These are phyloP conservation scores for Nephelium lappaceum DNA, from an alignment of 345 rosid species.

Conservation along the genomic window DNA sequence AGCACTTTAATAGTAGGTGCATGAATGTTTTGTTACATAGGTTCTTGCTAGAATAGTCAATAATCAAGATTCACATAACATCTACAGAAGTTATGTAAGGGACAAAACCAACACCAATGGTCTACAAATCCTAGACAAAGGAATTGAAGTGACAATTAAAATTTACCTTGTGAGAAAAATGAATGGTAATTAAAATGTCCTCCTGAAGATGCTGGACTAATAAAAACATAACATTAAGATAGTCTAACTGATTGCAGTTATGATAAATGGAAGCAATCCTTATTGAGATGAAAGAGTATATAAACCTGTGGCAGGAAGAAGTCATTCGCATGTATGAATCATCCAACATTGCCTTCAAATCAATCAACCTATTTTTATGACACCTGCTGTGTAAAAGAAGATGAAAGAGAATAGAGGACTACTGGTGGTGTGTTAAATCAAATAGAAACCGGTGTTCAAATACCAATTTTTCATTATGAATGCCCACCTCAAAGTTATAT, in stretches of 20 bases:
- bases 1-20: too few relatives aligned
- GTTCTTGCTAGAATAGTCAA: background rate
- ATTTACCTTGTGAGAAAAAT: background rate
- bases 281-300: background rate
- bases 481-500: background rate
- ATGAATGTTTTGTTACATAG: background rate
- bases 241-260: background rate
- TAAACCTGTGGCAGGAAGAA: background rate
- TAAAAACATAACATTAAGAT: background rate
- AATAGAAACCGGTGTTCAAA: background rate
- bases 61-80: background rate
- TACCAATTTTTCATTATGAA: background rate
- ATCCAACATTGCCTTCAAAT: background rate
- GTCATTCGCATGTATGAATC: background rate
- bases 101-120: background rate
- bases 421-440: background rate
- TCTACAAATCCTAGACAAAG: background rate
- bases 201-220: background rate
- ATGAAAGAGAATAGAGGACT: background rate
- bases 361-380: background rate
- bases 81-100: background rate
- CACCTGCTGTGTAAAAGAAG: background rate
- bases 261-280: background rate
- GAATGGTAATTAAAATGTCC: background rate
- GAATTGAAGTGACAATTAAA: background rate